phyloP scores from a whole-genome alignment of 208 protist genomes.

The Herpetomonas samuelpessoai region DNA sequence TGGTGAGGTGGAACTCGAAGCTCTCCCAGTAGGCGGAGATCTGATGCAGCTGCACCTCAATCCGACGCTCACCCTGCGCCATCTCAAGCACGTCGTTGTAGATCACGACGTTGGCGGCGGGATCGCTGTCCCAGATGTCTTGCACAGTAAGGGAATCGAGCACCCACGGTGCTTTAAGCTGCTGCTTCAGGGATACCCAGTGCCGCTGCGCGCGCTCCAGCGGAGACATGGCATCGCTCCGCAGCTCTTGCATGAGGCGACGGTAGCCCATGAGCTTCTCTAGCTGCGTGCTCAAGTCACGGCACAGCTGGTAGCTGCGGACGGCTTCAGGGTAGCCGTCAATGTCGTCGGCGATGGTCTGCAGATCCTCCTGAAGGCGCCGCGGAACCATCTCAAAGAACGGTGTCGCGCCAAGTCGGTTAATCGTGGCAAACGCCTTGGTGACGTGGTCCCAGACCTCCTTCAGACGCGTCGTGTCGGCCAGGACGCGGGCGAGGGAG shows the following conservation, averaged over 20 bases:
- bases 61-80: slow-evolving; percentile 84
- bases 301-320: slow-evolving; percentile 52
- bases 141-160: slow-evolving; percentile 83
- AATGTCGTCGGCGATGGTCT: slow-evolving; percentile 47
- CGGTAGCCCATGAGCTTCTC: slow-evolving; percentile 48
- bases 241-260: slow-evolving; percentile 90
- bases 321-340: slow-evolving; percentile 56
- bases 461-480: slow-evolving; percentile 90
- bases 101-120: slow-evolving; percentile 91
- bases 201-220: slow-evolving; percentile 70
- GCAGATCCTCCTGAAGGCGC: slow-evolving; percentile 79
- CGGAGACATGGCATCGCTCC: slow-evolving; percentile 92
- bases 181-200: slow-evolving; percentile 74
- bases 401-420: slow-evolving; percentile 81
- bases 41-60: slow-evolving; percentile 79
- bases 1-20: slow-evolving; percentile 92
- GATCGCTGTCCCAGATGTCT: slow-evolving; percentile 88
- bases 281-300: slow-evolving; percentile 43
- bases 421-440: slow-evolving; percentile 69
- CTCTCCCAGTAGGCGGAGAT: slow-evolving; percentile 93
- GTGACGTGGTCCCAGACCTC: slow-evolving; percentile 89
- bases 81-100: slow-evolving; percentile 92
- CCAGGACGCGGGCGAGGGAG: slow-evolving; percentile 63
- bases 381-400: slow-evolving; percentile 94
- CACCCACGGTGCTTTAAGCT: slow-evolving; percentile 92